Evolutionary conservation across 1,139 yeast species (phyloP).

Genomic region (Lodderomyces metapsilosis): DNA sequence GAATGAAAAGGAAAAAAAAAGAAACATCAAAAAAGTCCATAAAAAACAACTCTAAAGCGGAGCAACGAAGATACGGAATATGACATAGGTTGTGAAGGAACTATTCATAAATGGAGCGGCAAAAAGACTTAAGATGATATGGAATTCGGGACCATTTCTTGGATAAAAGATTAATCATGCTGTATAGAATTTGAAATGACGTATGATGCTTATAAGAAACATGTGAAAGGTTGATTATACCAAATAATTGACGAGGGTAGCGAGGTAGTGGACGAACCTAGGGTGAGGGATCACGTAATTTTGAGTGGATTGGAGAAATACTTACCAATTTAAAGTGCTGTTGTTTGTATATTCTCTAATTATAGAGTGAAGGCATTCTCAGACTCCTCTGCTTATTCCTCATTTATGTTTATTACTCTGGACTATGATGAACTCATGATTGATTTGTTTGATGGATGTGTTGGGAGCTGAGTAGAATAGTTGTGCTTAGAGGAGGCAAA

Average conservation of each 20-base stretch:
- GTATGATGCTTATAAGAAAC: neutral
- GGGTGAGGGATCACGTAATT: too few species aligned
- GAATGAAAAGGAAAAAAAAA: neutral
- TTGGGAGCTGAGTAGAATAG: neutral
- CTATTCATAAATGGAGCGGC: too few species aligned
- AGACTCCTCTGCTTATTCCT: neutral
- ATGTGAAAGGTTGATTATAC: neutral
- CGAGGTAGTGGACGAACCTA: too few species aligned
- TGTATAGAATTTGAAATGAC: neutral
- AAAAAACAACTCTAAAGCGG: neutral
- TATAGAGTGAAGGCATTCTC: neutral
- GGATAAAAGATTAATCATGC: neutral
- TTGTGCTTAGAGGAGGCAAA: too few species aligned
- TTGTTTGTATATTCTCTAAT: neutral
- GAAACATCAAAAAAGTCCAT: neutral
- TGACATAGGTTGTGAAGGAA: neutral
- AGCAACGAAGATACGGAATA: too few species aligned
- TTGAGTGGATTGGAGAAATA: neutral
- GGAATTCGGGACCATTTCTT: too few species aligned
- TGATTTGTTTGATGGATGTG: conserved; percentile 3
- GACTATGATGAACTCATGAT: conserved; percentile 10
- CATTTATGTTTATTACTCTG: conserved; percentile 9
- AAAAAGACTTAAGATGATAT: too few species aligned
- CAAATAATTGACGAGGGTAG: neutral
- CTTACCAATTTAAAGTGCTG: neutral